phyloP scores from a whole-genome alignment of 441 rosid genomes.

The Flueggea neowawraea region DNA sequence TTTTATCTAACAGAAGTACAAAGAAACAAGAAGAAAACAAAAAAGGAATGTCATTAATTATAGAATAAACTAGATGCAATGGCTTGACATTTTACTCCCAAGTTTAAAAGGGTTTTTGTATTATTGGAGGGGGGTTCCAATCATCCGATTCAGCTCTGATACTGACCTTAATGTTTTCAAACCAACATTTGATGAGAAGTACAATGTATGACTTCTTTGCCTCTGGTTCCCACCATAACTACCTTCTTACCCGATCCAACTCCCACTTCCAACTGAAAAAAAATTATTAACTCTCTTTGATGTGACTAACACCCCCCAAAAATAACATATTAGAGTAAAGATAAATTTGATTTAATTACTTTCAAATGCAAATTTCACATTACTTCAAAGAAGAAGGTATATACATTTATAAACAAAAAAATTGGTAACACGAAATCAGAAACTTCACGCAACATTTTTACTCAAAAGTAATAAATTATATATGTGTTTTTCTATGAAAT shows the following conservation, averaged over 20 bases:
- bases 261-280: not conserved
- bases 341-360: too few species aligned
- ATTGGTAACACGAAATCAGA: too few species aligned
- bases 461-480: too few species aligned
- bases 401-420: too few species aligned
- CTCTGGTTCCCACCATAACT: not conserved
- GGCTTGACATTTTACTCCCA: constrained; percentile 31
- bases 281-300: not conserved
- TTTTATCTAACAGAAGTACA: constrained; percentile 11
- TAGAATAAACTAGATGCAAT: constrained; percentile 19
- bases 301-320: not conserved
- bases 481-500: too few species aligned
- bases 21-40: constrained; percentile 21
- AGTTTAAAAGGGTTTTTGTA: not conserved
- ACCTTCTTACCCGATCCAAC: not conserved
- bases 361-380: too few species aligned
- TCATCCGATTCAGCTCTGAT: constrained; percentile 34
- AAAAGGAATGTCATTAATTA: not conserved
- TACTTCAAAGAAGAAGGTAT: too few species aligned
- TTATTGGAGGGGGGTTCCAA: constrained; percentile 15
- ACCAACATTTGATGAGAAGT: constrained; percentile 7
- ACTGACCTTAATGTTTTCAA: constrained; percentile 13
- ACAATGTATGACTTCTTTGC: not conserved
- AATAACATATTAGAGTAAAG: not conserved
- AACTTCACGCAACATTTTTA: too few species aligned